phyloP scores from a whole-genome alignment of 768 basidiomycete species.

The Lactarius indigo region DNA sequence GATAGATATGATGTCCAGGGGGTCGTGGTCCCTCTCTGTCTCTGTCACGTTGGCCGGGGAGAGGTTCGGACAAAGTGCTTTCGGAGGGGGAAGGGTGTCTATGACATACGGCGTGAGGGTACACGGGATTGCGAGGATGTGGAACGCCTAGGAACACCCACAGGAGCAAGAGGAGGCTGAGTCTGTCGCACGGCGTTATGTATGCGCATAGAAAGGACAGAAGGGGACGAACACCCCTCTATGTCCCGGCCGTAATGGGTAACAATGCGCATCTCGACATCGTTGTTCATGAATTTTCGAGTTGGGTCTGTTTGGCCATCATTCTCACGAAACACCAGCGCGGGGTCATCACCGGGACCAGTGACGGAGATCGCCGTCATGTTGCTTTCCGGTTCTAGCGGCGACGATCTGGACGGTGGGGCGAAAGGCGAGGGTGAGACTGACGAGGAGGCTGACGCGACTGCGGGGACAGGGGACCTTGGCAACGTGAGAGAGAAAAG shows the following conservation, averaged over 20 bases:
- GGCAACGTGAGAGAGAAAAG: background rate
- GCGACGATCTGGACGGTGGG: background rate
- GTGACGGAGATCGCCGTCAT: too few species aligned
- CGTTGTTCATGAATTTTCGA: background rate
- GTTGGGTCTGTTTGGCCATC: background rate
- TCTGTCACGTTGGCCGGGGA: too few species aligned
- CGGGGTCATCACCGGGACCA: background rate
- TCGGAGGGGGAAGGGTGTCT: background rate
- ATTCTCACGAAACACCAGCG: background rate
- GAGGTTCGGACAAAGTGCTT: too few species aligned
- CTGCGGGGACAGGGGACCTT: background rate
- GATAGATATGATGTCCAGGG: conserved; percentile 6
- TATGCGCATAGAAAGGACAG: background rate
- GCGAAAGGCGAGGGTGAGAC: conserved; percentile 18
- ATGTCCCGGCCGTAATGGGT: too few species aligned
- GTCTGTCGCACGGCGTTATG: conserved; percentile 7
- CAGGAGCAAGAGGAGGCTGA: background rate
- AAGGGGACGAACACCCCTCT: conserved; percentile 7
- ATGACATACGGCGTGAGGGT: background rate
- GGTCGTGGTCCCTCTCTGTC: too few species aligned
- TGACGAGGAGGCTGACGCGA: background rate
- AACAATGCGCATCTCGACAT: background rate
- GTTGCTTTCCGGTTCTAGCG: too few species aligned
- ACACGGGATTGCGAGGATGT: background rate
- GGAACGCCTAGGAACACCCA: background rate